phyloP scores from a whole-genome alignment of 352 stramenopile genomes.

The Phytophthora aleatoria region DNA sequence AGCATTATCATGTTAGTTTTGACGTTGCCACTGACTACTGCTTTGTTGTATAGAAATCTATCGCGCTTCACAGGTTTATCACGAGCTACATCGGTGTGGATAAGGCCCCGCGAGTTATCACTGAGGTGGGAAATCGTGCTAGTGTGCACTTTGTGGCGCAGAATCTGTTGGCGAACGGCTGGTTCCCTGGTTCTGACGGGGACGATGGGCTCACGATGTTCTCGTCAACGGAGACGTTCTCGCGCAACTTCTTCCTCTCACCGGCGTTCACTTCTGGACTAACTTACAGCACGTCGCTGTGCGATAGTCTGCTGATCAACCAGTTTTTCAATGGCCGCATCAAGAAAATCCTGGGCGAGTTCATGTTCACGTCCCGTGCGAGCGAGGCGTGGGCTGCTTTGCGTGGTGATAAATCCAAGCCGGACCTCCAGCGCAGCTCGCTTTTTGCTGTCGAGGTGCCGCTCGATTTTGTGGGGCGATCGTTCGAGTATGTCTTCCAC shows the following conservation, averaged over 20 bases:
- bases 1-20: background rate
- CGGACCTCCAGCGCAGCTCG: slow-evolving; percentile 66
- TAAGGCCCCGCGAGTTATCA: slow-evolving; percentile 71
- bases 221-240: slow-evolving; percentile 61
- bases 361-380: slow-evolving; percentile 84
- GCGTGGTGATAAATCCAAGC: slow-evolving; percentile 40
- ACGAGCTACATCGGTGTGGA: slow-evolving; percentile 61
- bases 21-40: slow-evolving; percentile 6
- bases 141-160: slow-evolving; percentile 88
- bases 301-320: slow-evolving; percentile 88
- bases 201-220: slow-evolving; percentile 45
- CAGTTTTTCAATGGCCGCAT: slow-evolving; percentile 89
- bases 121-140: slow-evolving; percentile 76
- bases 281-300: slow-evolving; percentile 86
- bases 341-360: slow-evolving; percentile 86
- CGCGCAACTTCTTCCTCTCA: slow-evolving; percentile 80
- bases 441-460: slow-evolving; percentile 84
- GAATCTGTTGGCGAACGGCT: slow-evolving; percentile 68
- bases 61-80: slow-evolving; percentile 88
- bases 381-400: slow-evolving; percentile 45
- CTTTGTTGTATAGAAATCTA: slow-evolving; percentile 46
- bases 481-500: slow-evolving; percentile 86
- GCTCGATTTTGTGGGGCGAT: slow-evolving; percentile 78
- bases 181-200: slow-evolving; percentile 50
- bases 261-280: slow-evolving; percentile 83